Percentiles rank a stretch among this genome's conserved stretches.
These are phyloP conservation scores for Citrus glauca DNA, from an alignment of 345 rosid species.

Conservation along the genomic window DNA sequence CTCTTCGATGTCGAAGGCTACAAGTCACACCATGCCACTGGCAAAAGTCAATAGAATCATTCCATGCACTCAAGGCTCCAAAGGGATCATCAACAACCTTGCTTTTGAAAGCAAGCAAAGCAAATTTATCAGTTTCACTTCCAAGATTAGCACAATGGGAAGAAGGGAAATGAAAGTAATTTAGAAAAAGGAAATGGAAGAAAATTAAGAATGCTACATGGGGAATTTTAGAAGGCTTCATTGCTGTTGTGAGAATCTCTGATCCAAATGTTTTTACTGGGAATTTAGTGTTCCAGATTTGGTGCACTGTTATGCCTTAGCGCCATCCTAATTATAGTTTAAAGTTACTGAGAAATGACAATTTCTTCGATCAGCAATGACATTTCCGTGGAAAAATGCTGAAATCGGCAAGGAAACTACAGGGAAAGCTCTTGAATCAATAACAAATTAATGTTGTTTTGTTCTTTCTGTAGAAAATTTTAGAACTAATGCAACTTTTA, in stretches of 20 bases:
- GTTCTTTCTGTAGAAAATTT: neutral
- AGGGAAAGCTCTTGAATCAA: neutral
- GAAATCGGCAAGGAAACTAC: neutral
- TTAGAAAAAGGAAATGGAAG: neutral
- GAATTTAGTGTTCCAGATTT: neutral
- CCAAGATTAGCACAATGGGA: conserved; percentile 6
- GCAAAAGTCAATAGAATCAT: conserved; percentile 20
- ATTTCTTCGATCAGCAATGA: neutral
- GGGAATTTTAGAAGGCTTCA: neutral
- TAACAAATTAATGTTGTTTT: neutral
- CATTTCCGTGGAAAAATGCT: neutral
- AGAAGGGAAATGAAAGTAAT: conserved; percentile 2
- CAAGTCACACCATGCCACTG: conserved; percentile 28
- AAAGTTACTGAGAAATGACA: neutral
- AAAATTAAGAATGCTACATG: neutral
- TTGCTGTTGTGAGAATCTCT: neutral
- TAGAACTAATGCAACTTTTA: too few relatives aligned
- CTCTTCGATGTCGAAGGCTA: conserved; percentile 18
- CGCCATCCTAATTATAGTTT: neutral
- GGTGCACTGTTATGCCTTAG: neutral
- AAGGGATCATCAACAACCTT: neutral
- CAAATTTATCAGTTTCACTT: conserved; percentile 19
- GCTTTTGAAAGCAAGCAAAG: conserved; percentile 22
- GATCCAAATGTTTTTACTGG: too few relatives aligned
- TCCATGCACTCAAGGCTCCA: conserved; percentile 20